These are phyloP conservation scores for Blastobotrys capitulatus DNA, from an alignment of 1,139 yeast genomes.

Conservation along the genomic window DNA sequence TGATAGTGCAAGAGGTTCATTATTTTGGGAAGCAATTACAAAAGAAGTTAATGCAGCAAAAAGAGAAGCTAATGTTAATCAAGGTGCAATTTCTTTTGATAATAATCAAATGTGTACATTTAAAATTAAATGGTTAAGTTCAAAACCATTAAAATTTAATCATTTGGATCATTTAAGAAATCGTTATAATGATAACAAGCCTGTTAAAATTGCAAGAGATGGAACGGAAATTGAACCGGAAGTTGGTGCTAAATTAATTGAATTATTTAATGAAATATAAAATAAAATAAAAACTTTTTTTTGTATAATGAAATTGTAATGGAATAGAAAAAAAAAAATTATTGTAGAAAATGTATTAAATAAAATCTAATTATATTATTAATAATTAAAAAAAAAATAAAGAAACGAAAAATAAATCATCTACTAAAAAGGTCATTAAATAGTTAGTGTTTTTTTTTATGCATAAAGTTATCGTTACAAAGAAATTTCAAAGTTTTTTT, in stretches of 20 bases:
- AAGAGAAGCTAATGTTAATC: not conserved
- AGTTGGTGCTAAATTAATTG: conserved; percentile 30
- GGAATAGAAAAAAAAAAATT: not conserved
- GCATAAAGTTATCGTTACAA: not conserved
- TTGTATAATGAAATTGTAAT: not conserved
- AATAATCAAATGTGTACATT: conserved; percentile 26
- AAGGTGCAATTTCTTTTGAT: not conserved
- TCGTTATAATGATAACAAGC: conserved; percentile 34
- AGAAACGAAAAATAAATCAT: not conserved
- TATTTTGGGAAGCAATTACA: conserved; percentile 36
- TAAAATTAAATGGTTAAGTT: conserved; percentile 33
- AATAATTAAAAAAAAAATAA: conserved; percentile 5
- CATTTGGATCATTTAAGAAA: conserved; percentile 32
- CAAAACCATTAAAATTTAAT: conserved; percentile 30
- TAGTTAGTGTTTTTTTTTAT: not conserved
- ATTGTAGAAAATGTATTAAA: not conserved
- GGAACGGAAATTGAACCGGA: conserved; percentile 38
- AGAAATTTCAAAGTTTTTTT: conserved; percentile 4
- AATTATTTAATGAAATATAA: conserved; percentile 20
- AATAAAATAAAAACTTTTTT: not conserved
- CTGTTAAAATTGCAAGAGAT: conserved; percentile 38
- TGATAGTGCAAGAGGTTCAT: conserved; percentile 36
- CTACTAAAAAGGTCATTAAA: conserved; percentile 1
- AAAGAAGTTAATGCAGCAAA: not conserved
- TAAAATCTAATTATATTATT: not conserved